These are phyloP conservation scores for Verbascum thapsus DNA, from an alignment of 257 asterid species.

Conservation along the genomic window DNA sequence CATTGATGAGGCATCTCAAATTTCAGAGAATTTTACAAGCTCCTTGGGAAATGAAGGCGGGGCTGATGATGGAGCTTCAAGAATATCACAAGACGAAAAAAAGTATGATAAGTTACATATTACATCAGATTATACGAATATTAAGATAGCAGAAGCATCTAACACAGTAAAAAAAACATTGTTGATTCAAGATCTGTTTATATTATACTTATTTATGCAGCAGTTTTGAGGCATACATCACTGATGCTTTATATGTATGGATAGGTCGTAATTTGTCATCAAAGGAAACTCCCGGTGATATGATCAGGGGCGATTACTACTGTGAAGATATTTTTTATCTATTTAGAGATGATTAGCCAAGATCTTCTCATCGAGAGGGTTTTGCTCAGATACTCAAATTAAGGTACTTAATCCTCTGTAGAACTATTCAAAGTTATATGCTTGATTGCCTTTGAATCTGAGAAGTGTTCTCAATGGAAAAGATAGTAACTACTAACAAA, in stretches of 20 bases:
- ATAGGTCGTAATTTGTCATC: constrained; percentile 44
- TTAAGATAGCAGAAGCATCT: constrained; percentile 32
- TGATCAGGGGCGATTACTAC: constrained; percentile 34
- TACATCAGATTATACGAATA: constrained; percentile 22
- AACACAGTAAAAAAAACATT: constrained; percentile 33
- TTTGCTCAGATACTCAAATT: constrained; percentile 40
- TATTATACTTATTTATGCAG: constrained; percentile 40
- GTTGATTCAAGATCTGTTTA: constrained; percentile 45
- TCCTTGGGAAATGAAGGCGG: constrained; percentile 39
- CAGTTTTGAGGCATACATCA: constrained; percentile 23
- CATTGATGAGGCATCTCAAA: constrained; percentile 51
- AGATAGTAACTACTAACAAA: too few species aligned
- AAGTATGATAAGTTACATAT: constrained; percentile 33
- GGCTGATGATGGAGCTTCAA: constrained; percentile 33
- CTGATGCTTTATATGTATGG: constrained; percentile 45
- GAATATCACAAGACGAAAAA: constrained; percentile 33
- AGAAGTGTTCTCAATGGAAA: too few species aligned
- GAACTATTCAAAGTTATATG: too few species aligned
- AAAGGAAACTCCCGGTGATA: constrained; percentile 32
- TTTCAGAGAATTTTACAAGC: constrained; percentile 44
- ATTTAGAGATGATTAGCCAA: constrained; percentile 40
- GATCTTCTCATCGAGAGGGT: constrained; percentile 50
- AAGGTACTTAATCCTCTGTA: constrained; percentile 34
- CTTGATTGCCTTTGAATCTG: too few species aligned
- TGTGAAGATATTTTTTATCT: constrained; percentile 31